phyloP scores from a whole-genome alignment of 257 asterid species.

The Catharanthus roseus region DNA sequence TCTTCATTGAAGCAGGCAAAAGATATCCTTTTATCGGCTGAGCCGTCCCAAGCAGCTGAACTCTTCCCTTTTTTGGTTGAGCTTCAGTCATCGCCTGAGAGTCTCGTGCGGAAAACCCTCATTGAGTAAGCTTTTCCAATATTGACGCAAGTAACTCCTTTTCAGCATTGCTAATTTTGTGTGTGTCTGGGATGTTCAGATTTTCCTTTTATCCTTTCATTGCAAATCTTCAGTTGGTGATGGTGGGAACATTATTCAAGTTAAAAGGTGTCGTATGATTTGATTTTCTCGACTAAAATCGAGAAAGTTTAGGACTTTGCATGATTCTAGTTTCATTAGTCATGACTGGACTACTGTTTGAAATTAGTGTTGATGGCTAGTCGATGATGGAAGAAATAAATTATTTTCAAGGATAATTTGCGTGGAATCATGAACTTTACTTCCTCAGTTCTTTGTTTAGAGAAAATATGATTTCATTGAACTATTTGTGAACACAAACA shows the following conservation, averaged over 20 bases:
- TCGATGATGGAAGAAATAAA: neutral
- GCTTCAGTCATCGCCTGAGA: conserved; percentile 89
- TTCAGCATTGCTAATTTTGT: neutral
- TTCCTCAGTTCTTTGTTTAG: no score
- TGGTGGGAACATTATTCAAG: neutral
- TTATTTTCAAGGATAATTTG: neutral
- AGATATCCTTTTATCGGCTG: conserved; percentile 57
- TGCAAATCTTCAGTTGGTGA: neutral
- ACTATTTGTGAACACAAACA: neutral
- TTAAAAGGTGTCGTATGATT: neutral
- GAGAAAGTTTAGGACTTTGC: no score
- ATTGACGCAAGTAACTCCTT: neutral
- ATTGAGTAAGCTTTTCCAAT: conserved; percentile 19
- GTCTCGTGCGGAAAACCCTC: conserved; percentile 72
- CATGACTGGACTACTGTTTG: neutral
- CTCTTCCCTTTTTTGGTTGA: conserved; percentile 70
- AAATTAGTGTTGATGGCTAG: neutral
- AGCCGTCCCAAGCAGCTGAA: conserved; percentile 67
- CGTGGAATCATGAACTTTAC: neutral
- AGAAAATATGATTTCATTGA: no score
- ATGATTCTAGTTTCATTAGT: no score
- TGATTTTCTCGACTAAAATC: neutral
- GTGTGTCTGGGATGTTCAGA: neutral
- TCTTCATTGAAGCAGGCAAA: conserved; percentile 82
- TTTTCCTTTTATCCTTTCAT: neutral